A percentile compares a stretch with the other conserved stretches of the same genome.
These are phyloP conservation scores for Flaveria ramosissima DNA, from an alignment of 129 eudicot species.

Conservation along the genomic window DNA sequence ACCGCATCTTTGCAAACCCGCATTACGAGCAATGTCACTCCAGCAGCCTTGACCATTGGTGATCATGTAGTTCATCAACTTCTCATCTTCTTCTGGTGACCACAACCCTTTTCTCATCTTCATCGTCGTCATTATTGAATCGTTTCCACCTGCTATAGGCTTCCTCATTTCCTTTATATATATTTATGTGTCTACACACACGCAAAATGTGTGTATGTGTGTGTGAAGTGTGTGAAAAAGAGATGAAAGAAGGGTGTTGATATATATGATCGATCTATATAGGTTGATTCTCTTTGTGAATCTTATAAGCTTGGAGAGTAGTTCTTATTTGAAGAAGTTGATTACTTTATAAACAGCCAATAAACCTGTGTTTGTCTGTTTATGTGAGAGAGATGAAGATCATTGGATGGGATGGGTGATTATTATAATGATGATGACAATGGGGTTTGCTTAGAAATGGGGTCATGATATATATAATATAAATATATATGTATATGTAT, in stretches of 20 bases:
- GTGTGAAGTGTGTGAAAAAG: constrained; percentile 5
- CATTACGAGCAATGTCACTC: constrained; percentile 87
- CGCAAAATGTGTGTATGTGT: constrained; percentile 1
- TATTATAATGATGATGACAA: constrained; percentile 57
- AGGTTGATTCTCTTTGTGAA: constrained; percentile 1
- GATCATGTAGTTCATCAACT: constrained; percentile 72
- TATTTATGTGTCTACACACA: background rate
- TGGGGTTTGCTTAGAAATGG: constrained; percentile 95
- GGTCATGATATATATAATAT: constrained; percentile 29
- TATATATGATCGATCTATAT: constrained; percentile 1
- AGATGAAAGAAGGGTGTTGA: constrained; percentile 10
- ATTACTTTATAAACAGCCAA: constrained; percentile 59
- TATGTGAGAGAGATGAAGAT: constrained; percentile 31
- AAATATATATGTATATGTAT: background rate
- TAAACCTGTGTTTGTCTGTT: constrained; percentile 34
- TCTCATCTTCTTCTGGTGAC: constrained; percentile 91
- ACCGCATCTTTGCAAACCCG: constrained; percentile 83
- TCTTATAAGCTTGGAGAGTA: constrained; percentile 31
- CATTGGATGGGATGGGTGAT: constrained; percentile 51
- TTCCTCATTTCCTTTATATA: constrained; percentile 57
- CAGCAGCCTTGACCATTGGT: constrained; percentile 86
- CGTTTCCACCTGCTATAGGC: constrained; percentile 41
- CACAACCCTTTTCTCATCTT: constrained; percentile 80
- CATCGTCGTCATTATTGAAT: constrained; percentile 9
- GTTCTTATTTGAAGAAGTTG: constrained; percentile 50